These are phyloP conservation scores for Aspergillus sp. DNA, from an alignment of 2,329 filamentous ascomycete species.

Conservation along the genomic window DNA sequence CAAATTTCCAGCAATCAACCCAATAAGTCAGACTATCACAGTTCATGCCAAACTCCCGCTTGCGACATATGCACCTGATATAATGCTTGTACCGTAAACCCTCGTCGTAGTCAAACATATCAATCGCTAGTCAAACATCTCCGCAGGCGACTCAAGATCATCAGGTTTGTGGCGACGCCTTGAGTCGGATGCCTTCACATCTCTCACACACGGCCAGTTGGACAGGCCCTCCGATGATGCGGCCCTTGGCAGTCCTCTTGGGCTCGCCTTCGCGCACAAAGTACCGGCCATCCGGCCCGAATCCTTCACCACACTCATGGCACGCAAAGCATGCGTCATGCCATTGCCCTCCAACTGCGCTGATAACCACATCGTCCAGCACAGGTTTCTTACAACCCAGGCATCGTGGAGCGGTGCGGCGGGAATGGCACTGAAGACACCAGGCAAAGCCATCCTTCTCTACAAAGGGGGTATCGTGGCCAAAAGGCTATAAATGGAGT, in stretches of 20 bases:
- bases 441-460: slow-evolving; percentile 98
- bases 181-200: slow-evolving; percentile 62
- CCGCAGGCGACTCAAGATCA: not conserved
- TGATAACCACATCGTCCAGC: slow-evolving; percentile 84
- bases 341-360: slow-evolving; percentile 88
- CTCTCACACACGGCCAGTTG: slow-evolving; percentile 60
- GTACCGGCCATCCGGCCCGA: slow-evolving; percentile 59
- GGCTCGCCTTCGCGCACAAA: slow-evolving; percentile 58
- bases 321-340: slow-evolving; percentile 91
- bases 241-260: slow-evolving; percentile 43
- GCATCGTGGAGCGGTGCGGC: slow-evolving; percentile 86
- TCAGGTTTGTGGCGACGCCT: slow-evolving; percentile 44
- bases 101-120: too few relatives aligned
- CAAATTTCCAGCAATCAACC: too few relatives aligned
- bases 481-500: slow-evolving; percentile 50
- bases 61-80: slow-evolving; percentile 8
- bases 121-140: too few relatives aligned
- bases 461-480: slow-evolving; percentile 71
- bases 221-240: slow-evolving; percentile 46
- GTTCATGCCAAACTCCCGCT: slow-evolving; percentile 5
- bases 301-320: slow-evolving; percentile 59
- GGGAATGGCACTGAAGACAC: slow-evolving; percentile 91
- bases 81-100: not conserved
- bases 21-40: not conserved
- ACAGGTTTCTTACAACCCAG: slow-evolving; percentile 79